Base-by-base conservation (phyloP, 148 eudicot species). In the Talinum fruticosum region DNA sequence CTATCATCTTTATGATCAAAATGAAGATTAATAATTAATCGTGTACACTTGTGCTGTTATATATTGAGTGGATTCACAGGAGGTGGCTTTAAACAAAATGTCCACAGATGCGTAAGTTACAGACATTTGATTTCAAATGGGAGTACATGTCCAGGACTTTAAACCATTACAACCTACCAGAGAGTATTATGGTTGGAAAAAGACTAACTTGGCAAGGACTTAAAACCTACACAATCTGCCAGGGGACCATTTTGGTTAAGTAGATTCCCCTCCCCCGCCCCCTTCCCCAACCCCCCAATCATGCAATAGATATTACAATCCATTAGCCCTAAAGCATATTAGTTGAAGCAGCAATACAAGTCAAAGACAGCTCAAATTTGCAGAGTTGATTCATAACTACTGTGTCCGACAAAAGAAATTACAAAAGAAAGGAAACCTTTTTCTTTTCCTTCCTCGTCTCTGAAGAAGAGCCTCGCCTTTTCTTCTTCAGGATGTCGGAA, bases 381-480 rank as follows among this genome's bases (percentile, higher is more conserved):
- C 24, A 72, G 29, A 54, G 10, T 30, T 53, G 35, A 21, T 72
- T 49, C 75, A 49, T 57, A n/a, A 21, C 38, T n/a, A 51, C 21
- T 54, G 62, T 65, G 65, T 38, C 32, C 61, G 62, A 66, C 30
- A 74, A 44, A 38, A 51, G 66, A 53, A 66, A 24, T 70, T 33
- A 76, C 59, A 64, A 30, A 35, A 71, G 44, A 84, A 69, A 67
- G 37, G 65, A 2, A 78, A 94, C 98, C 98, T 89, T 94, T 84
- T 90, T 94, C 92, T 81, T 84, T 84, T 81, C 87, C 71, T 74
- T 84, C 82, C 34, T 81, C 47, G 81, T 75, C 76, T 81, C 87
- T 36, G 87, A 74, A 38, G 51, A 24, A 80, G 84, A 65, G 24
- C 86, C 84, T 65, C 81, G 79, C 65, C 34, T 78, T 72, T 72